Evolutionary conservation across 2,329 filamentous ascomycete species (phyloP), one percentile per base, ranked within the genome.

Genomic region (Phoma sp.): DNA sequence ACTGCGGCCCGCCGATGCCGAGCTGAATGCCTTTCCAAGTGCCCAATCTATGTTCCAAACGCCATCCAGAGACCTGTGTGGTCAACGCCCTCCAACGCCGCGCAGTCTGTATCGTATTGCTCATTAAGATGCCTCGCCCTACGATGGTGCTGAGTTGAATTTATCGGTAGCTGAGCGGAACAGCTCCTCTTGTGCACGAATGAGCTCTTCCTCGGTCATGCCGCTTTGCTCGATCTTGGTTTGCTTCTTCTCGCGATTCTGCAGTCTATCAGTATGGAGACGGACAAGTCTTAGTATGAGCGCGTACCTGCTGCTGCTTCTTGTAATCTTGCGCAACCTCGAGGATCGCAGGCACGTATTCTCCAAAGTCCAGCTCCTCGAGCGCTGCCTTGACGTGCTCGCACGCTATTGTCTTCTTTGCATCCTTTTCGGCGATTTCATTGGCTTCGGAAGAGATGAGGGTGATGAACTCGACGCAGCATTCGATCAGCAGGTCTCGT

Each of bases 381-480:
- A 99, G 84, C 0, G 95, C 95, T 71, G 93, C 93, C 71, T 93
- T 96, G 67, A 99, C 96, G 79, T 99, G 95, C 69, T 99, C 95
- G 75, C 92, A 96, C 11, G 93, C 93, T 66, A 99, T 99, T 4
- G 95, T 99, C 84, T 99, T 99, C 81, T 99, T 99, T 42, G 93
- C 92, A 71, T 99, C 95, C 77, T 96, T 96, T 75, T 99, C 95
- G 11, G 93, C 96, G 61, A 99, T 99, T 69, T 99, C 95, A 77
- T 99, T 99, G 59, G 95, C 95, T 79, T 99, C 93, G 40, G 92
- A 96, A n/a, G 93, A 97, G 66, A 99, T 90, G 69, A 99, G 86
- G 15, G 95, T 98, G 76, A 99, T 97, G 76, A 99, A 99, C 76
- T 99, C 95, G 69, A 99, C 93, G 72, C 95, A 99, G 80, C 95